Evolutionary conservation across 2,329 filamentous ascomycete genomes (phyloP).

Genomic region (Arachnopeziza araneosa): DNA sequence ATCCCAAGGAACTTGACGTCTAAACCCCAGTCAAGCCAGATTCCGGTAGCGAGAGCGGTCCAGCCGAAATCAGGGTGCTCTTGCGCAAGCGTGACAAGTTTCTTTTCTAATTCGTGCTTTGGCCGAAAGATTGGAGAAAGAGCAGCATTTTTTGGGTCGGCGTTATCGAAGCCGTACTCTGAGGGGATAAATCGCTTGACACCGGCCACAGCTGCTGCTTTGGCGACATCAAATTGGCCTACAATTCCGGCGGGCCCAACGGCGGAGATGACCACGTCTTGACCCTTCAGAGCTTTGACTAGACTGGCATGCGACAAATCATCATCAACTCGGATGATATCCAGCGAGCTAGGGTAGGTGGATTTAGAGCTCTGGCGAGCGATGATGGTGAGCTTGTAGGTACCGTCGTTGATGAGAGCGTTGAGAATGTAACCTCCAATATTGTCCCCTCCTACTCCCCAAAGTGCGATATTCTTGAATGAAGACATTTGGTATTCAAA

Average conservation of each 20-base stretch:
- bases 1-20: background rate
- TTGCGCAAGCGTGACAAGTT: conserved; percentile 29
- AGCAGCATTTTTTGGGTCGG: background rate
- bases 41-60: conserved; percentile 29
- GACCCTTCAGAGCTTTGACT: conserved; percentile 25
- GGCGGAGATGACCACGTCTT: conserved; percentile 16
- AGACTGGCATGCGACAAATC: background rate
- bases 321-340: background rate
- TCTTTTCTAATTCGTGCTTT: conserved; percentile 21
- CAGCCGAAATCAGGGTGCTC: conserved; percentile 32
- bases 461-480: conserved; percentile 5
- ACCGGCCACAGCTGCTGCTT: conserved; percentile 51
- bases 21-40: conserved; percentile 14
- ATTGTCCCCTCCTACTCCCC: conserved; percentile 2
- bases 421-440: conserved; percentile 1
- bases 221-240: conserved; percentile 35
- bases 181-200: conserved; percentile 54
- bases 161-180: conserved; percentile 42
- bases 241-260: conserved; percentile 2
- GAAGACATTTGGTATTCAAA: background rate
- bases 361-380: conserved; percentile 1
- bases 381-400: conserved; percentile 1
- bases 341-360: background rate
- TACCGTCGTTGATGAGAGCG: background rate
- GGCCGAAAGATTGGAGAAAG: background rate